phyloP scores from a whole-genome alignment of 2,329 filamentous ascomycete species.

The Calonectria pseudoreteaudii region DNA sequence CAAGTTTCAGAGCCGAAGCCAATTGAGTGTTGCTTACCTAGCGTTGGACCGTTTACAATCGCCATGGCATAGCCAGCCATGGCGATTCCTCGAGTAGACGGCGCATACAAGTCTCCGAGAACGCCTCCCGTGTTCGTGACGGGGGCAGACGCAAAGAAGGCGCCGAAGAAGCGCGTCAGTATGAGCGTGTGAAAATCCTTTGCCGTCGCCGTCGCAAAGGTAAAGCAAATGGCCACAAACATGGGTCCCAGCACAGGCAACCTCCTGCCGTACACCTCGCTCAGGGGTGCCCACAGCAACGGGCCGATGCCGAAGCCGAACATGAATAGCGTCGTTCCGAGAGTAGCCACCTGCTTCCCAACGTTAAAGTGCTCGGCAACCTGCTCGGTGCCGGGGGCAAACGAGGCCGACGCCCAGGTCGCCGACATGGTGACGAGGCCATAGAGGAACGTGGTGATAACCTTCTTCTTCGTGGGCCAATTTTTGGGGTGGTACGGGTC shows the following conservation, averaged over 20 bases:
- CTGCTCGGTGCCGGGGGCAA: slow-evolving; percentile 68
- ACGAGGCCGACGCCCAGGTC: slow-evolving; percentile 63
- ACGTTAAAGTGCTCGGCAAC: slow-evolving; percentile 62
- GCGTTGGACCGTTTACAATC: slow-evolving; percentile 69
- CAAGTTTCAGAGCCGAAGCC: neutral
- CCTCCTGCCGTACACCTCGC: slow-evolving; percentile 69
- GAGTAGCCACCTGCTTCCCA: slow-evolving; percentile 53
- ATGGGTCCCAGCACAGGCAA: slow-evolving; percentile 69
- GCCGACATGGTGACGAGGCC: slow-evolving; percentile 59
- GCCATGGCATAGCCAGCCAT: slow-evolving; percentile 77
- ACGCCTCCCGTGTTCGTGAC: slow-evolving; percentile 79
- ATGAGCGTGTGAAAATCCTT: slow-evolving; percentile 76
- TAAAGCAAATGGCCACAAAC: slow-evolving; percentile 72
- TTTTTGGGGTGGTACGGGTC: slow-evolving; percentile 79
- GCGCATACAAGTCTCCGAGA: slow-evolving; percentile 72
- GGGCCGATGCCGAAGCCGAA: slow-evolving; percentile 68
- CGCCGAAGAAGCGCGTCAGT: slow-evolving; percentile 73
- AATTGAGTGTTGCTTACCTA: slow-evolving; percentile 54
- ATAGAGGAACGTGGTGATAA: slow-evolving; percentile 68
- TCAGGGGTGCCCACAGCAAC: slow-evolving; percentile 72
- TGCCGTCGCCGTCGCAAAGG: slow-evolving; percentile 71
- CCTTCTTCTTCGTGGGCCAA: slow-evolving; percentile 78
- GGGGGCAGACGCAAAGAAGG: slow-evolving; percentile 70
- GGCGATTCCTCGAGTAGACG: slow-evolving; percentile 71
- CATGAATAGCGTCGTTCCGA: slow-evolving; percentile 56